These are phyloP conservation scores for Phytophthora hibernalis DNA, from an alignment of 352 stramenopile genomes.

Conservation along the genomic window DNA sequence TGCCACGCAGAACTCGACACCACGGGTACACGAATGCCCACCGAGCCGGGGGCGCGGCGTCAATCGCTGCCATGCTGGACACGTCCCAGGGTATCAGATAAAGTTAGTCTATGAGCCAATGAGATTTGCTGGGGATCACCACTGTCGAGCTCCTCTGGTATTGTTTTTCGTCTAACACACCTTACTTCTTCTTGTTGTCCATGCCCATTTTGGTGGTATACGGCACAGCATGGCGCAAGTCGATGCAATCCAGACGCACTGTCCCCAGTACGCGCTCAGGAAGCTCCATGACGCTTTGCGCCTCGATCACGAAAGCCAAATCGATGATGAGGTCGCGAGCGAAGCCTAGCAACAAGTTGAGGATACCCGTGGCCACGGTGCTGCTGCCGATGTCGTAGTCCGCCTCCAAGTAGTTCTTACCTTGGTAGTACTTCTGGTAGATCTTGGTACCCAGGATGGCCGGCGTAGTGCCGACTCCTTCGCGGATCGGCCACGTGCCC, in stretches of 20 bases:
- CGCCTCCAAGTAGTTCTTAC: slow-evolving; percentile 72
- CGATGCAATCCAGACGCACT: slow-evolving; percentile 72
- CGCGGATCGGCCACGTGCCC: slow-evolving; percentile 89
- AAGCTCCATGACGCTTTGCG: slow-evolving; percentile 68
- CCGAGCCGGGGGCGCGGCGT: slow-evolving; percentile 27
- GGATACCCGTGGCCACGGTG: slow-evolving; percentile 68
- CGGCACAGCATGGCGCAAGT: slow-evolving; percentile 61
- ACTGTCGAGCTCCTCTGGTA: slow-evolving; percentile 4
- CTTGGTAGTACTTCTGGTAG: slow-evolving; percentile 76
- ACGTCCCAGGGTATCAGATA: slow-evolving; percentile 6
- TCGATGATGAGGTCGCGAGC: slow-evolving; percentile 80
- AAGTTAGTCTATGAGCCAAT: slow-evolving; percentile 10
- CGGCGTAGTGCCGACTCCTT: slow-evolving; percentile 89
- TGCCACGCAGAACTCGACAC: slow-evolving; percentile 31
- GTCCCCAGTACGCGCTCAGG: slow-evolving; percentile 78
- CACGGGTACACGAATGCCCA: slow-evolving; percentile 43
- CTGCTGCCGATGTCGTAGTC: slow-evolving; percentile 87
- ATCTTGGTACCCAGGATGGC: slow-evolving; percentile 93
- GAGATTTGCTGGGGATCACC: slow-evolving; percentile 7
- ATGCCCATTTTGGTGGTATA: slow-evolving; percentile 43
- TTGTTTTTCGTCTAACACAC: slow-evolving; percentile 1
- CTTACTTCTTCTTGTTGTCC: slow-evolving; percentile 39
- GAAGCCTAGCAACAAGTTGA: slow-evolving; percentile 78
- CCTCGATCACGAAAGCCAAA: slow-evolving; percentile 85
- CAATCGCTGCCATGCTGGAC: slow-evolving; percentile 17